phyloP scores from a whole-genome alignment of 805 yeast genomes.

The Starmerella stigmatis region DNA sequence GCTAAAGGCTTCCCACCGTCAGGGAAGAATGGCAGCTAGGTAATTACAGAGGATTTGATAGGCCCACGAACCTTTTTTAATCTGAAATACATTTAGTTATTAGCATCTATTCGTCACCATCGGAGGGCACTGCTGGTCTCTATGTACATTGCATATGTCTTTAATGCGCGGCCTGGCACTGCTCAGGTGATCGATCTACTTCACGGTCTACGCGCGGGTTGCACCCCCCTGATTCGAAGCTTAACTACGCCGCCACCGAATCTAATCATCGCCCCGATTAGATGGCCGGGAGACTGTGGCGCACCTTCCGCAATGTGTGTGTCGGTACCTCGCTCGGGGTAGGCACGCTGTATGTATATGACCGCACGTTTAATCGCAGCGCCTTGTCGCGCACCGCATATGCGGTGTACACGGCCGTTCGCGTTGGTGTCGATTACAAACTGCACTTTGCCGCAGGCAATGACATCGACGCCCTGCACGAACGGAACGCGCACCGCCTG shows the following conservation, averaged over 20 bases:
- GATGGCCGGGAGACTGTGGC: constrained; percentile 2
- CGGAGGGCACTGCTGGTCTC: not conserved
- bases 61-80: no score
- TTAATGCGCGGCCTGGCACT: not conserved
- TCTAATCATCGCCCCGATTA: not conserved
- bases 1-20: no score
- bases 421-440: constrained; percentile 52
- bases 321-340: constrained; percentile 17
- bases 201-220: not conserved
- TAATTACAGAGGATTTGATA: no score
- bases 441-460: constrained; percentile 38
- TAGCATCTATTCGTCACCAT: no score
- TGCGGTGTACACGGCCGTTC: constrained; percentile 35
- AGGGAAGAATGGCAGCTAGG: no score
- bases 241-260: not conserved
- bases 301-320: constrained; percentile 7
- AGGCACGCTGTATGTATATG: constrained; percentile 29
- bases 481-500: constrained; percentile 44
- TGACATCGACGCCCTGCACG: constrained; percentile 49
- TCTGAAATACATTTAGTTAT: no score
- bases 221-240: not conserved
- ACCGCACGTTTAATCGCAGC: constrained; percentile 38
- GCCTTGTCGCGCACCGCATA: constrained; percentile 43
- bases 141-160: no score
- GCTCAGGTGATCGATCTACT: not conserved